Conservation (phyloP, 176 grass and related monocot species). For the Eragrostis nindensis region DNA sequence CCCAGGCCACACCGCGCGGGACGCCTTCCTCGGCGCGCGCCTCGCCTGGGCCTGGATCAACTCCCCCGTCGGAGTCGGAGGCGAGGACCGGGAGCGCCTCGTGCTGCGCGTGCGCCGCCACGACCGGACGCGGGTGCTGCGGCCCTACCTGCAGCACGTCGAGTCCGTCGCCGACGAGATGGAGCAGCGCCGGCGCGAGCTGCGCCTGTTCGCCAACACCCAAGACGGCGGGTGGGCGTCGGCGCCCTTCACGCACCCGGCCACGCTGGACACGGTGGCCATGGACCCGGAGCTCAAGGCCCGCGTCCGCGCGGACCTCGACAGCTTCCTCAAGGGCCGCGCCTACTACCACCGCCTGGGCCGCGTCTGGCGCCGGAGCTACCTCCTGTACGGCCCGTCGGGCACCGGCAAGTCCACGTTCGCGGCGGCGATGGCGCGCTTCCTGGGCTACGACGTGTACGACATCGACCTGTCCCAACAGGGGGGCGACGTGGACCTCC, state of each 20-base stretch:
- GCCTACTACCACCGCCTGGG: conserved; percentile 76
- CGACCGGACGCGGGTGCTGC: conserved; percentile 72
- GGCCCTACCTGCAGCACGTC: conserved; percentile 82
- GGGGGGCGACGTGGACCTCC: conserved; percentile 48
- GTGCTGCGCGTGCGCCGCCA: conserved; percentile 80
- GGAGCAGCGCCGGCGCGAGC: conserved; percentile 54
- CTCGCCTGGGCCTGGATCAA: conserved; percentile 48
- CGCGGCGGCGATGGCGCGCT: conserved; percentile 85
- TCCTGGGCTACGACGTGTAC: conserved; percentile 84
- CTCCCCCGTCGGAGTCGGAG: not conserved
- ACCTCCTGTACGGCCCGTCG: conserved; percentile 69
- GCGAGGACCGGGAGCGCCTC: conserved; percentile 42
- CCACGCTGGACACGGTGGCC: conserved; percentile 67
- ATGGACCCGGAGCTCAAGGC: conserved; percentile 84
- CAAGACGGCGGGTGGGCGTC: conserved; percentile 39
- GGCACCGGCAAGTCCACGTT: conserved; percentile 93
- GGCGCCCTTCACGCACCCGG: conserved; percentile 79
- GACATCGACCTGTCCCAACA: conserved; percentile 67
- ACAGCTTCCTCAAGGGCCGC: conserved; percentile 71
- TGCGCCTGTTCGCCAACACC: conserved; percentile 58
- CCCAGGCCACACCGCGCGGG: conserved; percentile 39
- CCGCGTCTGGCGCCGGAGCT: conserved; percentile 84
- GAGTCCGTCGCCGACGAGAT: conserved; percentile 72
- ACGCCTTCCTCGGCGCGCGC: conserved; percentile 53
- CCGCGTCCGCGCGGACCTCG: conserved; percentile 67